These are phyloP conservation scores for Daldinia decipiens DNA, from an alignment of 495 filamentous ascomycete species.

Conservation along the genomic window DNA sequence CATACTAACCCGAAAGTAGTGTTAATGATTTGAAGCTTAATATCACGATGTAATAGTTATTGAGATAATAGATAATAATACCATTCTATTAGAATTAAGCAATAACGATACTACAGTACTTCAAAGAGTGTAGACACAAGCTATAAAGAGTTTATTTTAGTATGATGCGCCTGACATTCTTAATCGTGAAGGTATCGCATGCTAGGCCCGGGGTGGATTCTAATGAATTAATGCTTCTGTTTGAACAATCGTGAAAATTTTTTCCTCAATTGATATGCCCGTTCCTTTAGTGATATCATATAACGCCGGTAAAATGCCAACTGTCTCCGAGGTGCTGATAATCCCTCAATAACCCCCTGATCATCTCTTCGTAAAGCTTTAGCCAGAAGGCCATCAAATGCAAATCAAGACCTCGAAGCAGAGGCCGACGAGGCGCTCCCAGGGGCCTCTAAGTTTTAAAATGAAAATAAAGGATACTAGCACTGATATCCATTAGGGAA, in stretches of 20 bases:
- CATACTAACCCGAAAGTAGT: background rate
- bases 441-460: constrained; percentile 3
- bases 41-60: background rate
- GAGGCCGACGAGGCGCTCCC: constrained; percentile 15
- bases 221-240: constrained; percentile 36
- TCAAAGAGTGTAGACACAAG: constrained; percentile 19
- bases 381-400: constrained; percentile 37
- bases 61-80: background rate
- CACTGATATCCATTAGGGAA: constrained; percentile 3
- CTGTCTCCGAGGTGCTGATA: constrained; percentile 41
- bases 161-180: constrained; percentile 37
- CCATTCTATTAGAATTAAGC: constrained; percentile 32
- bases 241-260: constrained; percentile 29
- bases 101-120: constrained; percentile 15
- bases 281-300: constrained; percentile 43
- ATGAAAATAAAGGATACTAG: background rate
- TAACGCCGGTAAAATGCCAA: constrained; percentile 44
- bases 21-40: no score
- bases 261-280: constrained; percentile 31
- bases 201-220: constrained; percentile 17
- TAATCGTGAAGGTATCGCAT: constrained; percentile 35
- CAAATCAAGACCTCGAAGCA: constrained; percentile 42
- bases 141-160: constrained; percentile 14
- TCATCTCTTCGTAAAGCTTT: constrained; percentile 44
- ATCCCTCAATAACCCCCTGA: constrained; percentile 40